phyloP scores from a whole-genome alignment of 2,329 filamentous ascomycete genomes.

The Beauveria sp. region DNA sequence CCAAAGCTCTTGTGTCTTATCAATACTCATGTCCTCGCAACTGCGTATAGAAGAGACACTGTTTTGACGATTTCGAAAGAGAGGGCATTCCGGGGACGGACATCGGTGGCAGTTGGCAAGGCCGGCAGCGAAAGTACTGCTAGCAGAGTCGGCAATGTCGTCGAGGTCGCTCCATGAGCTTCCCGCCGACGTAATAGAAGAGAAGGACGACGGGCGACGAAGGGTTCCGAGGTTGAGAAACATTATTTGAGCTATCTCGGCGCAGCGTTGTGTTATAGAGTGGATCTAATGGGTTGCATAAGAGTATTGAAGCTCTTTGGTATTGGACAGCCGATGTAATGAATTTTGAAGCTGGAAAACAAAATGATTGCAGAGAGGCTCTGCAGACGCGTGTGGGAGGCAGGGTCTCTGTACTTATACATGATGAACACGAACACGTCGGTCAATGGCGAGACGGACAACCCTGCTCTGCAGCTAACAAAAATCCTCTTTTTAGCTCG shows the following conservation, averaged over 20 bases:
- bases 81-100: conserved; percentile 6
- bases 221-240: background rate
- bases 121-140: background rate
- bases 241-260: background rate
- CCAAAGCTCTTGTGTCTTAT: conserved; percentile 37
- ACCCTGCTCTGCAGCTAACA: background rate
- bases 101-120: conserved; percentile 4
- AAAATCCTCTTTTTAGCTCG: background rate
- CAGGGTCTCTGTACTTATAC: conserved; percentile 1
- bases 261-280: background rate
- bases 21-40: conserved; percentile 25
- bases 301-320: background rate
- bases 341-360: background rate
- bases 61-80: conserved; percentile 9
- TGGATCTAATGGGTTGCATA: background rate
- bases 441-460: background rate
- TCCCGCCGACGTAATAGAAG: background rate
- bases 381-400: background rate
- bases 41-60: conserved; percentile 21
- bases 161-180: conserved; percentile 10
- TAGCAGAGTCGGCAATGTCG: background rate
- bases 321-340: background rate
- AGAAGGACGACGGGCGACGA: background rate
- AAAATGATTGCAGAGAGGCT: background rate
- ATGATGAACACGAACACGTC: background rate